Evolutionary conservation across 305 asterid species (phyloP).

Genomic region (Fraxinus nigra): DNA sequence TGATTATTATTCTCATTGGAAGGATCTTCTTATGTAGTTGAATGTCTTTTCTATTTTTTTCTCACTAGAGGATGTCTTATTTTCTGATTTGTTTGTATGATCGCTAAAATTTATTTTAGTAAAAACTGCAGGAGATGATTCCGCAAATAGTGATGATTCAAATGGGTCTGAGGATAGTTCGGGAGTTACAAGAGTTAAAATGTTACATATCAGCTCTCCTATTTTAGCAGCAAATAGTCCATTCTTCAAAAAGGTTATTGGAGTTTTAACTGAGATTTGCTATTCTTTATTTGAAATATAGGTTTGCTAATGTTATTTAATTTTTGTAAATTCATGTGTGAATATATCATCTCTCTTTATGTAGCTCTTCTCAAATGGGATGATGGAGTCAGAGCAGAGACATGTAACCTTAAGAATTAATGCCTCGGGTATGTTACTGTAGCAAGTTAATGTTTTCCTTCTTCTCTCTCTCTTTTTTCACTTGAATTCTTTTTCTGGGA

Average conservation of each 20-base stretch:
- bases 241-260: slow-evolving; percentile 77
- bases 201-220: slow-evolving; percentile 87
- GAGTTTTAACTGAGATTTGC: slow-evolving; percentile 11
- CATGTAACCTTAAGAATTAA: slow-evolving; percentile 79
- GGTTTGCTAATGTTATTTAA: background rate
- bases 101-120: background rate
- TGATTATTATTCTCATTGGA: background rate
- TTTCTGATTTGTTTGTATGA: background rate
- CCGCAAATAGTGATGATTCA: slow-evolving; percentile 66
- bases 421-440: slow-evolving; percentile 65
- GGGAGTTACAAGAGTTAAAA: slow-evolving; percentile 53
- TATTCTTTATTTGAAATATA: background rate
- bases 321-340: slow-evolving; percentile 11
- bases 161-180: slow-evolving; percentile 64
- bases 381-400: slow-evolving; percentile 97
- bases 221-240: slow-evolving; percentile 93
- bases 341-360: slow-evolving; percentile 19
- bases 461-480: background rate
- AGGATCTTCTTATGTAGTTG: background rate
- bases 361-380: slow-evolving; percentile 93
- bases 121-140: slow-evolving; percentile 63
- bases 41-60: background rate
- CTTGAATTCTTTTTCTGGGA: background rate
- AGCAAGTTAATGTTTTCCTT: background rate
- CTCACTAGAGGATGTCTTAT: background rate